Evolutionary conservation across 2,329 filamentous ascomycete genomes (phyloP), one percentile per base, ranked within the genome.

Genomic region (Verruconis gallopava): DNA sequence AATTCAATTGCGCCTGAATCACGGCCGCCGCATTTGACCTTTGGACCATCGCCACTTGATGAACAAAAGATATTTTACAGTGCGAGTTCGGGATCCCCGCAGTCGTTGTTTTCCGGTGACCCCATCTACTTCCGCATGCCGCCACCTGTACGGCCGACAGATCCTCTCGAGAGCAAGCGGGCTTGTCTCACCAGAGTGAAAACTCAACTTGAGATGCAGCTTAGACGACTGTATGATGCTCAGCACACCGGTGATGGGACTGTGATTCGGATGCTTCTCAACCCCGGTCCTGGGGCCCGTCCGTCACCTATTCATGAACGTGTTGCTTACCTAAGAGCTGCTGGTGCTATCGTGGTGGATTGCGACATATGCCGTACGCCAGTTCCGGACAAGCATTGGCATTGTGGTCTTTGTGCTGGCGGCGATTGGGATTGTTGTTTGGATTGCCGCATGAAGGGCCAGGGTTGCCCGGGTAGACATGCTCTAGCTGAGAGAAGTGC

Each of bases 401-500:
- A 40, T 34, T 40, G 38, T n/a, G 22, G 34, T 34, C 3, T 34
- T 20, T 34, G 25, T 33, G 22, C 38, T 15, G 30, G 30, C 22
- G 4, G 38, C 9, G 22, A 40, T 18, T 20, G 25, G 38, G 38
- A 40, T 21, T 32, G 22, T n/a, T 40, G 38, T 34, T 17, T 25
- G 14, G 6, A 11, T 5, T 38, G 36, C 18, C 14, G 12, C 21
- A 18, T 12, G n/a, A 5, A 20, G 21, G 25, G 38, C 11, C 32
- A 33, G 4, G 28, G 28, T 3, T 40, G 25, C 21, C 14, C 18
- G 3, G 25, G 25, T 40, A 12, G 38, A 3, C 22, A 34, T 34
- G 25, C 14, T 4, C 18, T 40, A 3, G 4, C 20, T 6, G 15
- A 15, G 17, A 15, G 38, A 4, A 40, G 38, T 6, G 28, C 12